Evolutionary conservation across 2,329 filamentous ascomycete genomes (phyloP).

Genomic region (Hymenoscyphus albidus): DNA sequence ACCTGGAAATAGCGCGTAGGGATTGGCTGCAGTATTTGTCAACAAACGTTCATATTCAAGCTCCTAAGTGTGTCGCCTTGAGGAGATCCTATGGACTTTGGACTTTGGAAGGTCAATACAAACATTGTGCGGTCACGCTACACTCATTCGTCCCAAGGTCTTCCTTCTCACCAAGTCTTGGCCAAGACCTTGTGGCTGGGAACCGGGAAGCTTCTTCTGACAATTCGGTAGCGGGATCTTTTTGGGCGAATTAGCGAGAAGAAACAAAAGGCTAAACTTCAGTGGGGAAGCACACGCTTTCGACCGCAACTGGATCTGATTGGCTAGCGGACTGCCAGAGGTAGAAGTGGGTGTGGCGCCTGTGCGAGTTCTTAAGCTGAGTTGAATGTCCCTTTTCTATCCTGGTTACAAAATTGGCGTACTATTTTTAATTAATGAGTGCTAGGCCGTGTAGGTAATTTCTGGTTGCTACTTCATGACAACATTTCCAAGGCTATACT

Average conservation of each 20-base stretch:
- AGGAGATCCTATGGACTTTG: background rate
- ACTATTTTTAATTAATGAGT: background rate
- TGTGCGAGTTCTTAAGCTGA: background rate
- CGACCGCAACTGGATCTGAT: background rate
- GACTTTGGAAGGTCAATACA: background rate
- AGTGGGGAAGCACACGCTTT: background rate
- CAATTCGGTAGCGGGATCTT: constrained; percentile 2
- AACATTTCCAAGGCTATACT: background rate
- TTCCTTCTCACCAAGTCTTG: background rate
- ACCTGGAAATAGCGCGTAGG: background rate
- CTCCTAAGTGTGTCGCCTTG: background rate
- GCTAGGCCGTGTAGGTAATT: background rate
- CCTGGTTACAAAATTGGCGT: background rate
- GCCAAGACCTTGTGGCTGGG: background rate
- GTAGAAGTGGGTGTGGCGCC: background rate
- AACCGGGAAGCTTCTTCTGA: background rate
- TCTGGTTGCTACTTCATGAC: background rate
- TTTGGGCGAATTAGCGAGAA: constrained; percentile 5
- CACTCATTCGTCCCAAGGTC: background rate
- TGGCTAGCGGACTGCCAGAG: background rate
- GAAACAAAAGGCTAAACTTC: constrained; percentile 4
- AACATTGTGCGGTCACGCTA: background rate
- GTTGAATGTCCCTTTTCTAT: background rate
- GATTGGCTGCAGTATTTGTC: background rate
- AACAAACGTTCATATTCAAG: background rate